Percentiles rank a stretch among this genome's conserved stretches.
These are phyloP conservation scores for Arthroderma sp. DNA, from an alignment of 2,329 filamentous ascomycete genomes.

Conservation along the genomic window DNA sequence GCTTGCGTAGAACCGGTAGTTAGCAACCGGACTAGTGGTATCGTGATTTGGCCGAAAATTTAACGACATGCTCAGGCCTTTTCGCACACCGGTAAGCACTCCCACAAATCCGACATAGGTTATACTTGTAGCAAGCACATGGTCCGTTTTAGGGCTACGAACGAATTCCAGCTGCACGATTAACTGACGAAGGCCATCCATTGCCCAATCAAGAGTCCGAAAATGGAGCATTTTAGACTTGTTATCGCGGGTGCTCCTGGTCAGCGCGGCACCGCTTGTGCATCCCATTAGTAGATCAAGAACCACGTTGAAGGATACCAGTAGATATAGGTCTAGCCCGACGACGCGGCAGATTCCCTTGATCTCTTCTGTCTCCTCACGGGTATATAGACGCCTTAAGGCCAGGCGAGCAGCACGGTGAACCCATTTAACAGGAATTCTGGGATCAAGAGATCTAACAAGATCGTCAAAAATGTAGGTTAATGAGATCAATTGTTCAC, in stretches of 20 bases:
- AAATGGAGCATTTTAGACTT: constrained; percentile 25
- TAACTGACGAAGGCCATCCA: constrained; percentile 38
- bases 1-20: constrained; percentile 11
- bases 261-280: constrained; percentile 41
- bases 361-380: constrained; percentile 50
- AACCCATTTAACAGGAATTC: constrained; percentile 16
- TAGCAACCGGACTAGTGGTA: constrained; percentile 8
- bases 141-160: constrained; percentile 17
- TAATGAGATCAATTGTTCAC: constrained; percentile 31
- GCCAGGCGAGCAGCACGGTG: constrained; percentile 32
- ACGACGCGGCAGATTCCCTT: constrained; percentile 40
- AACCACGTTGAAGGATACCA: constrained; percentile 50
- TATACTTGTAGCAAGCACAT: constrained; percentile 33
- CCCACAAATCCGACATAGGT: constrained; percentile 40
- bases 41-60: constrained; percentile 32
- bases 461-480: constrained; percentile 40
- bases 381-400: constrained; percentile 38
- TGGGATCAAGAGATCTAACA: constrained; percentile 22
- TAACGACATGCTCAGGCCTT: constrained; percentile 35
- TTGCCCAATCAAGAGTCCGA: constrained; percentile 40
- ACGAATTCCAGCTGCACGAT: constrained; percentile 42
- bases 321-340: constrained; percentile 43
- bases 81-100: constrained; percentile 36
- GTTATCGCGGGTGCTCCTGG: constrained; percentile 9
- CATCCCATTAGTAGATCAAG: constrained; percentile 53